Conservation (phyloP, 805 yeast genomes). For the Candida vartiovaarae region DNA sequence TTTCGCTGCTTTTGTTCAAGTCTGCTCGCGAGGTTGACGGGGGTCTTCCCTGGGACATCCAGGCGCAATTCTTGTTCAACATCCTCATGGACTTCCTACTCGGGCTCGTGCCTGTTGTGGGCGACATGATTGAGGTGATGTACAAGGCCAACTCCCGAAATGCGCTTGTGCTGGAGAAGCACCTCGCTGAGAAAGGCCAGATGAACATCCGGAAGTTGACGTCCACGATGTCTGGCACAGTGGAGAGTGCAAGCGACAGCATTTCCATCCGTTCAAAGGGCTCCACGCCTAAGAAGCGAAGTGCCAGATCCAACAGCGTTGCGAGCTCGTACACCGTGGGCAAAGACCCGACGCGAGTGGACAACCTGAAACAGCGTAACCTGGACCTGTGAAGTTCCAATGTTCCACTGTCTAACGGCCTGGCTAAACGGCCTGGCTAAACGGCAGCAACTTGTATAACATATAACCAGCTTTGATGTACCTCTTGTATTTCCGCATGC, state of each 20-base stretch:
- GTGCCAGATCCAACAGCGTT: background rate
- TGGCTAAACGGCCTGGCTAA: no score
- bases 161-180: constrained; percentile 53
- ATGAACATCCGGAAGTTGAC: background rate
- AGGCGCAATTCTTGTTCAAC: constrained; percentile 49
- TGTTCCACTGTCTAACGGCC: no score
- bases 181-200: constrained; percentile 30
- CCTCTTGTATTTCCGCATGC: no score
- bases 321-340: background rate
- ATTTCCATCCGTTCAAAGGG: background rate
- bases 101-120: constrained; percentile 74
- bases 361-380: constrained; percentile 1
- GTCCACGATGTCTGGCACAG: background rate
- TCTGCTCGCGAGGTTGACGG: constrained; percentile 49
- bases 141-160: constrained; percentile 77
- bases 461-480: no score
- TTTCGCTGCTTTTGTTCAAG: constrained; percentile 40
- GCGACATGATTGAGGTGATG: constrained; percentile 59
- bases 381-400: background rate
- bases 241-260: background rate
- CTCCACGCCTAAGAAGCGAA: background rate
- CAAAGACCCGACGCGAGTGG: background rate
- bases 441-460: no score
- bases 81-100: constrained; percentile 60
- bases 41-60: constrained; percentile 54